A percentile compares a stretch with the other conserved stretches of the same genome.
Evolutionary conservation across 1,284 basidiomycete genomes (phyloP).

Genomic region (Anthracocystis panici-leucophaei): DNA sequence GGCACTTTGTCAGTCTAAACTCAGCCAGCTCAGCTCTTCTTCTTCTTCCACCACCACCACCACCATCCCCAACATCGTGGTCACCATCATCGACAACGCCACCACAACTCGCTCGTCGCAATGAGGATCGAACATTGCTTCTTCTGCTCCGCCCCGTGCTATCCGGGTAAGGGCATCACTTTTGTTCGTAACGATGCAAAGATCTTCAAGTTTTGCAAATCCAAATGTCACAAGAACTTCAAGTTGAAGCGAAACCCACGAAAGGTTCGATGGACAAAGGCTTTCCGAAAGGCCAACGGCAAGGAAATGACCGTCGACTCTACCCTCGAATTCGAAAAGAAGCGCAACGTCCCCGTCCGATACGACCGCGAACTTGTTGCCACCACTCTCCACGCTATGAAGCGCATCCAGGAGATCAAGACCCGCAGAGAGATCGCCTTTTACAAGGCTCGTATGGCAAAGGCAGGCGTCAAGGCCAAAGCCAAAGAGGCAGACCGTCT

Average conservation of each 20-base stretch:
- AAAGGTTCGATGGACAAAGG: constrained; percentile 99
- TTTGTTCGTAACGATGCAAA: constrained; percentile 70
- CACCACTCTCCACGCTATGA: constrained; percentile 97
- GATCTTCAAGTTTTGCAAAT: constrained; percentile 67
- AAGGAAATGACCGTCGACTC: constrained; percentile 99
- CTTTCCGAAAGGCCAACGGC: constrained; percentile 97
- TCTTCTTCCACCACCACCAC: constrained; percentile 1
- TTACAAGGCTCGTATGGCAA: constrained; percentile 72
- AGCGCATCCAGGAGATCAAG: constrained; percentile 92
- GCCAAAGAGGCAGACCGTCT: constrained; percentile 62
- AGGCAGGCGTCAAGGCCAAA: constrained; percentile 62
- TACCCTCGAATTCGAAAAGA: constrained; percentile 99
- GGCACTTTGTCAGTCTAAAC: constrained; percentile 13
- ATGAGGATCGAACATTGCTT: constrained; percentile 71
- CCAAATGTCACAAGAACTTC: constrained; percentile 70
- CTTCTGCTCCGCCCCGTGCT: constrained; percentile 88
- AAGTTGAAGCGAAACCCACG: constrained; percentile 99
- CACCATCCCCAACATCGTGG: neutral
- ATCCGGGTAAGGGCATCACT: constrained; percentile 81
- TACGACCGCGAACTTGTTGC: constrained; percentile 95
- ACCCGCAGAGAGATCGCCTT: constrained; percentile 92
- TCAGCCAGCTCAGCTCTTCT: neutral
- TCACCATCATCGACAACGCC: neutral
- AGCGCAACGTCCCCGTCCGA: constrained; percentile 95
- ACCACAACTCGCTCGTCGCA: constrained; percentile 4